phyloP scores from a whole-genome alignment of 805 yeast genomes.

The Ogataea parapolymorpha region DNA sequence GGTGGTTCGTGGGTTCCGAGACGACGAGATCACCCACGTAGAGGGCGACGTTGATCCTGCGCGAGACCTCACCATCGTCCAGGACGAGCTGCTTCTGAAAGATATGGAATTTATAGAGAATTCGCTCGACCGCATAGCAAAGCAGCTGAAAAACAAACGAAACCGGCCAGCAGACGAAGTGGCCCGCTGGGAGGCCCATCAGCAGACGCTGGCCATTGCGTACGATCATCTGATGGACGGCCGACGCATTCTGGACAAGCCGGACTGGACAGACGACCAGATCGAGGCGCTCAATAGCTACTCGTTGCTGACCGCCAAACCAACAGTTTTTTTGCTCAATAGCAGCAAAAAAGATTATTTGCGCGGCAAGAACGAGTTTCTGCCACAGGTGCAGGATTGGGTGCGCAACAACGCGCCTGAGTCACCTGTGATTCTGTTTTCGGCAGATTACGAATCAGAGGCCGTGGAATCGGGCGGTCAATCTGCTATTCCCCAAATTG shows the following conservation, averaged over 20 bases:
- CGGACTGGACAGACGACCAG: slow-evolving; percentile 85
- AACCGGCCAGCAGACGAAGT: slow-evolving; percentile 66
- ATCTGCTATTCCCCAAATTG: slow-evolving; percentile 83
- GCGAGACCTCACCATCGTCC: slow-evolving; percentile 60
- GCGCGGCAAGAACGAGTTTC: slow-evolving; percentile 84
- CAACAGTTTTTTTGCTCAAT: slow-evolving; percentile 88
- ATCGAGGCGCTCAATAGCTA: slow-evolving; percentile 85
- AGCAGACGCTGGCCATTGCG: slow-evolving; percentile 71
- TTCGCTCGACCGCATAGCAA: slow-evolving; percentile 54
- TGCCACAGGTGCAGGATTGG: slow-evolving; percentile 84
- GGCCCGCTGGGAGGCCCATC: slow-evolving; percentile 81
- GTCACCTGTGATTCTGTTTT: slow-evolving; percentile 36
- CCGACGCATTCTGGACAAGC: slow-evolving; percentile 76
- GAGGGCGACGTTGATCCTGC: slow-evolving; percentile 63
- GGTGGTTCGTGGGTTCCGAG: slow-evolving; percentile 62
- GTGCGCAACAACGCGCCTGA: slow-evolving; percentile 84
- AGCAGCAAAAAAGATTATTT: slow-evolving; percentile 84
- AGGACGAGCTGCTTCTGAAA: slow-evolving; percentile 61
- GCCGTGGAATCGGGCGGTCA: slow-evolving; percentile 24
- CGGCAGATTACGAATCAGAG: slow-evolving; percentile 32
- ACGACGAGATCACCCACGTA: slow-evolving; percentile 63
- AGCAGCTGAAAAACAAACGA: slow-evolving; percentile 73
- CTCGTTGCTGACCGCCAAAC: slow-evolving; percentile 91
- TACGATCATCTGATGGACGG: slow-evolving; percentile 78
- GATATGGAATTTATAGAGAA: slow-evolving; percentile 75